These are phyloP conservation scores for Xanthoconium purpureum DNA, from an alignment of 768 basidiomycete genomes.

Conservation along the genomic window DNA sequence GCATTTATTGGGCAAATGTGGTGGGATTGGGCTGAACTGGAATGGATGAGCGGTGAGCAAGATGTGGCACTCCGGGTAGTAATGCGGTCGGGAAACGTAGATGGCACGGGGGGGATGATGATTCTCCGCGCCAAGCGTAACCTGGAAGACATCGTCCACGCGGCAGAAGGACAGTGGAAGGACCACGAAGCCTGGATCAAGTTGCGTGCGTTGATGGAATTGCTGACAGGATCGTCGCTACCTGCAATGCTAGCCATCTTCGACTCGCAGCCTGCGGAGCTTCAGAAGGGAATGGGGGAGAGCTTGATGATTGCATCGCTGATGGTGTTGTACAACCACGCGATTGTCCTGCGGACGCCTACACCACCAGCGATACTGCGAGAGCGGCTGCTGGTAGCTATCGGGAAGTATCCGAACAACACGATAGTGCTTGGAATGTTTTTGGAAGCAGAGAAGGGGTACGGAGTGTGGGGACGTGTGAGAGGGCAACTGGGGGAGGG, in stretches of 20 bases:
- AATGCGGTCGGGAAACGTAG: slow-evolving; percentile 50
- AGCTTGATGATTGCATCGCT: slow-evolving; percentile 55
- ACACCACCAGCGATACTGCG: slow-evolving; percentile 57
- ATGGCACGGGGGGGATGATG: slow-evolving; percentile 50
- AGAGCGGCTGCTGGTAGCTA: slow-evolving; percentile 50
- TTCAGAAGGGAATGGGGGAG: slow-evolving; percentile 35
- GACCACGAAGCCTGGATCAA: slow-evolving; percentile 65
- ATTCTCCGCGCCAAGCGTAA: slow-evolving; percentile 62
- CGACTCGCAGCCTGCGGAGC: slow-evolving; percentile 26
- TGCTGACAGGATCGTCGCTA: slow-evolving; percentile 47
- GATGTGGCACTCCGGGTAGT: slow-evolving; percentile 53
- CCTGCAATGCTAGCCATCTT: slow-evolving; percentile 39
- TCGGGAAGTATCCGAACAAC: slow-evolving; percentile 64
- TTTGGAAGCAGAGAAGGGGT: slow-evolving; percentile 72
- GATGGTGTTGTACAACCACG: slow-evolving; percentile 59
- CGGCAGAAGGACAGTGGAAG: slow-evolving; percentile 43
- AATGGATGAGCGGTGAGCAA: slow-evolving; percentile 60
- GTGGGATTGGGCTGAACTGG: slow-evolving; percentile 86
- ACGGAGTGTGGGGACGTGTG: slow-evolving; percentile 76
- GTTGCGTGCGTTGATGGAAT: slow-evolving; percentile 60
- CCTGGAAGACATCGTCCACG: slow-evolving; percentile 50
- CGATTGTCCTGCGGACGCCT: slow-evolving; percentile 51
- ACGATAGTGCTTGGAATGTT: slow-evolving; percentile 71
- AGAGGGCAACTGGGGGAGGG: slow-evolving; percentile 51
- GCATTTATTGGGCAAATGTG: slow-evolving; percentile 50